A percentile compares a stretch with the other conserved stretches of the same genome.
phyloP scores from a whole-genome alignment of 768 basidiomycete species.

The Tricholoma sp. region DNA sequence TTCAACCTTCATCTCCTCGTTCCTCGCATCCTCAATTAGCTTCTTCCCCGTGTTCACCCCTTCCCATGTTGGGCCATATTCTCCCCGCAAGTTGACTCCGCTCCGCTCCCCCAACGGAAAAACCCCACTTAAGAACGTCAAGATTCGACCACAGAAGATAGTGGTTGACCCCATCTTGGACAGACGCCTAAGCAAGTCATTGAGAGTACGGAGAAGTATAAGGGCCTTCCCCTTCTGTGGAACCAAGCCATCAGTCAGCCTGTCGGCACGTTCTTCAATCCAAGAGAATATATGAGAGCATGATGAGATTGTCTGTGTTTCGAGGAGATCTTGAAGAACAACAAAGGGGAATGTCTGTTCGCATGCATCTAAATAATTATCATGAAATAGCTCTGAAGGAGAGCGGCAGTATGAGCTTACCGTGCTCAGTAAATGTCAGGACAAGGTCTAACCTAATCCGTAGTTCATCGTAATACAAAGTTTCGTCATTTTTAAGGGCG shows the following conservation, averaged over 20 bases:
- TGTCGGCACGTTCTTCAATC: conserved; percentile 68
- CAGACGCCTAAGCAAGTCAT: conserved; percentile 80
- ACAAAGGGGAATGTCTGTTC: conserved; percentile 70
- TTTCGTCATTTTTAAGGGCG: conserved; percentile 48
- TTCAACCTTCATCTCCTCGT: conserved; percentile 26
- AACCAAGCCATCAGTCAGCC: conserved; percentile 73
- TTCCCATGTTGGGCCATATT: conserved; percentile 79
- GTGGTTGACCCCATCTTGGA: conserved; percentile 85
- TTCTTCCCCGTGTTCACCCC: conserved; percentile 43
- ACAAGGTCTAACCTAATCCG: conserved; percentile 65
- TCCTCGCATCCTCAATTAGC: conserved; percentile 24
- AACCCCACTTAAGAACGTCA: conserved; percentile 80
- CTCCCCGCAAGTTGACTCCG: conserved; percentile 87
- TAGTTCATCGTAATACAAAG: conserved; percentile 58
- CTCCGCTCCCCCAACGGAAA: conserved; percentile 87
- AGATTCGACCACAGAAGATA: conserved; percentile 84
- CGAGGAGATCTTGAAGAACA: conserved; percentile 76
- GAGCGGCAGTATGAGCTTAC: conserved; percentile 30
- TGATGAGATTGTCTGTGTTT: conserved; percentile 79
- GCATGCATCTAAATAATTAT: conserved; percentile 54
- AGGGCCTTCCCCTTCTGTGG: conserved; percentile 89
- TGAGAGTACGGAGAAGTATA: conserved; percentile 75
- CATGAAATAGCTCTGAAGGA: not conserved
- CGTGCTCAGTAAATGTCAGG: conserved; percentile 73
- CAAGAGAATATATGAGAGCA: conserved; percentile 87